phyloP scores from a whole-genome alignment of 805 yeast genomes.

The Candida succiphila region DNA sequence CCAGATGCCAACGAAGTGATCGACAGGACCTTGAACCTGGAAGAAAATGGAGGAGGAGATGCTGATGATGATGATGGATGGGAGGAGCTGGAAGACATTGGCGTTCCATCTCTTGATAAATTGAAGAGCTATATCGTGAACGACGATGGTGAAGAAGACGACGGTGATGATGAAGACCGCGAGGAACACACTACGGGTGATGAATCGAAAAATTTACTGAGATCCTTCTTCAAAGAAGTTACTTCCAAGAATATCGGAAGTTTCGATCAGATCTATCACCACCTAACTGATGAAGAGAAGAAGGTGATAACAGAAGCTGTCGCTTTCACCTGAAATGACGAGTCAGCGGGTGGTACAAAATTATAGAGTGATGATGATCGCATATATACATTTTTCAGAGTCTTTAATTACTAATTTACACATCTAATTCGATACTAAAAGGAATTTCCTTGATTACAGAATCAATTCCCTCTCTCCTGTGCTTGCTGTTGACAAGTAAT shows the following conservation, averaged over 20 bases:
- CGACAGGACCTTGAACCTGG: constrained; percentile 4
- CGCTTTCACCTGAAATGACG: constrained; percentile 13
- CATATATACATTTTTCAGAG: too few relatives aligned
- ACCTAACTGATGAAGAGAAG: constrained; percentile 43
- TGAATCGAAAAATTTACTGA: constrained; percentile 29
- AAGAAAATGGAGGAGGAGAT: constrained; percentile 21
- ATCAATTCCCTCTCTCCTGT: constrained; percentile 22
- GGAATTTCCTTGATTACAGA: constrained; percentile 18
- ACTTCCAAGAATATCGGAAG: constrained; percentile 36
- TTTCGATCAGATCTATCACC: constrained; percentile 41
- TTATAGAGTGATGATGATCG: too few relatives aligned
- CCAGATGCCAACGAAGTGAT: constrained; percentile 26
- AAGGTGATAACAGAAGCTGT: constrained; percentile 35
- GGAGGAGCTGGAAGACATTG: constrained; percentile 70
- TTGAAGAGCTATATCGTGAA: constrained; percentile 48
- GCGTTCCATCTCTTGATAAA: constrained; percentile 53
- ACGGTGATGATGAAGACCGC: constrained; percentile 11
- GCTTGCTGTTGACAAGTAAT: constrained; percentile 18
- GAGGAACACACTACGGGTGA: constrained; percentile 19
- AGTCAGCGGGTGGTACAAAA: background rate
- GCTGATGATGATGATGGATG: constrained; percentile 50
- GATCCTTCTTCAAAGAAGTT: constrained; percentile 47
- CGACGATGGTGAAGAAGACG: constrained; percentile 24
- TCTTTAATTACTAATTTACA: constrained; percentile 2
- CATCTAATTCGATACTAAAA: constrained; percentile 17